phyloP scores from a whole-genome alignment of 2,329 filamentous ascomycete genomes.

The Fusarium nematophilum region DNA sequence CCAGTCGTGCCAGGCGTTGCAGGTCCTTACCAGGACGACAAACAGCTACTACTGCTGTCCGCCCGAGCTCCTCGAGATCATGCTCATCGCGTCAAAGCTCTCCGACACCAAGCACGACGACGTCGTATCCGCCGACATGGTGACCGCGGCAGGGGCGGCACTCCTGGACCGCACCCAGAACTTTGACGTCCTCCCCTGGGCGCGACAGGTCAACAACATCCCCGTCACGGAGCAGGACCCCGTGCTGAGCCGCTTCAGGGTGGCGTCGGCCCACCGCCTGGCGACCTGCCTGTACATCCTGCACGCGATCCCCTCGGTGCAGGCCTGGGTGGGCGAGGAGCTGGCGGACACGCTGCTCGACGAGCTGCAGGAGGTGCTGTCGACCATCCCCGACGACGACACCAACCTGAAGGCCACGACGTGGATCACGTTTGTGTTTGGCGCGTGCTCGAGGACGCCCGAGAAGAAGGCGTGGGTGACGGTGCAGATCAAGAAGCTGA shows the following conservation, averaged over 20 bases:
- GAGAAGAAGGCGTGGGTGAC: constrained; percentile 61
- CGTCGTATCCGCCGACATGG: constrained; percentile 44
- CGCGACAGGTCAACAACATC: constrained; percentile 49
- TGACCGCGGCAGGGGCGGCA: constrained; percentile 46
- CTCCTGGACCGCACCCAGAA: constrained; percentile 53
- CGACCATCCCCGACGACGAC: constrained; percentile 60
- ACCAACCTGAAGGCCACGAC: constrained; percentile 66
- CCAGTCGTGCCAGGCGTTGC: constrained; percentile 50
- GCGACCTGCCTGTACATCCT: constrained; percentile 60
- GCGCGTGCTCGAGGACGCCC: constrained; percentile 60
- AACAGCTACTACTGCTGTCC: constrained; percentile 62
- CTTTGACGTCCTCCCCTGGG: constrained; percentile 57
- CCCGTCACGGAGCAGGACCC: constrained; percentile 49
- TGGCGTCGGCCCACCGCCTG: constrained; percentile 57
- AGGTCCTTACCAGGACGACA: constrained; percentile 53
- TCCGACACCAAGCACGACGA: constrained; percentile 46
- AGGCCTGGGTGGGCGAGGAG: constrained; percentile 39
- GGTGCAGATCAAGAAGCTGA: constrained; percentile 55
- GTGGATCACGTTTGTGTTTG: constrained; percentile 68
- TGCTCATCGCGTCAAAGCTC: constrained; percentile 56
- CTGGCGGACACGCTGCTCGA: constrained; percentile 51
- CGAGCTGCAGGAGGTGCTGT: constrained; percentile 60
- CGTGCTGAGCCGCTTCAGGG: constrained; percentile 52
- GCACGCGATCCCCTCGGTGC: constrained; percentile 50
- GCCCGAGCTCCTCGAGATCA: constrained; percentile 56